Base-by-base conservation (phyloP, 192 early-diverging fungal species). In the Phycomyces nitens region DNA sequence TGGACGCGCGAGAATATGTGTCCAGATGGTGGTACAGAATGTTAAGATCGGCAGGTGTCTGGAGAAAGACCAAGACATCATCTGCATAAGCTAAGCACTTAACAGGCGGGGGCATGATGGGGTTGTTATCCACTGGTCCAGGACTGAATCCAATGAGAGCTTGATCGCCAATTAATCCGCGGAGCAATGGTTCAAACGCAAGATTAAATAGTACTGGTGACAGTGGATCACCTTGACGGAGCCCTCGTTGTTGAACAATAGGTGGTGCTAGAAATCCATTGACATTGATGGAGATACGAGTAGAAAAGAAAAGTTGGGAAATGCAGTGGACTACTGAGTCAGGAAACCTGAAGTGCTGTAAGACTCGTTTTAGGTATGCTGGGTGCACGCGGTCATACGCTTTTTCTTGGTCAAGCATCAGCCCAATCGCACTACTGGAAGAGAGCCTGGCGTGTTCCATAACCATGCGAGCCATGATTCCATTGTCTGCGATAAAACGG, bases 211-310 rank as follows among this genome's bases (percentile, higher is more conserved):
- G 53, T 1, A 73, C 1, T 10, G 71, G 71, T 14, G 65, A 68
- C 1, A 73, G 54, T 43, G 65, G 74, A 23, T 76, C 69, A 3
- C 74, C 66, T 53, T 76, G 69, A 5, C 74, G 62, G 4, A 76
- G 55, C 0, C 74, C 74, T 14, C 66, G 49, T 2, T 21, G 1
- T 56, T 76, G 74, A 15, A 14, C 0, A 51, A 70, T 43, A n/a
- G 68, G 53, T 9, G 1, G 9, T 2, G 58, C 6, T 1, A 68
- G 22, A 16, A 44, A 39, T 0, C 65, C 69, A 39, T 76, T 76
- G 23, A 76, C 50, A 11, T 62, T 66, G 14, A 70, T 44, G 0
- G 12, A 26, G 18, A 75, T 70, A 0, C 56, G 9, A 2, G 62
- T 64, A 3, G 16, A 42, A 22, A 59, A 60, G 23, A 60, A 65